Percentiles rank a stretch among this genome's conserved stretches.
Evolutionary conservation across 2,329 filamentous ascomycete genomes (phyloP).

Genomic region (Claviceps cyperi): DNA sequence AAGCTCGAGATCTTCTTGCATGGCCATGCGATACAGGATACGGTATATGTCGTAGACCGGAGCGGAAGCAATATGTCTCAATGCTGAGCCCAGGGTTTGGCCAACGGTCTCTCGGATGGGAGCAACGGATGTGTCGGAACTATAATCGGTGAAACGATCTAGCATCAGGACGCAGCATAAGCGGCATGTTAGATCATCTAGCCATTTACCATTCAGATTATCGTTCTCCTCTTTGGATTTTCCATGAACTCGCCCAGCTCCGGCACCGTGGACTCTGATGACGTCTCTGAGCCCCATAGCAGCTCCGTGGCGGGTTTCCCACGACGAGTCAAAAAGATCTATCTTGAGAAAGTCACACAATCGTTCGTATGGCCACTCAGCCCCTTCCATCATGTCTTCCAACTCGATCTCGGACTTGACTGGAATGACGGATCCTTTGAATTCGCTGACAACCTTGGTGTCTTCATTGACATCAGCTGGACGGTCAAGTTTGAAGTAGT

Average conservation of each 20-base stretch:
- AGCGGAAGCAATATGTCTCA: conserved; percentile 65
- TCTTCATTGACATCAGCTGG: conserved; percentile 71
- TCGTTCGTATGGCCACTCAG: conserved; percentile 87
- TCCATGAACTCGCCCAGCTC: conserved; percentile 63
- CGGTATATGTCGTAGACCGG: conserved; percentile 77
- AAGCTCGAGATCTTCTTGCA: conserved; percentile 69
- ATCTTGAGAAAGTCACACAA: conserved; percentile 88
- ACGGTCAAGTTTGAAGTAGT: conserved; percentile 86
- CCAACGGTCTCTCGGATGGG: conserved; percentile 92
- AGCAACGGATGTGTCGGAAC: conserved; percentile 91
- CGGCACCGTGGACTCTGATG: conserved; percentile 76
- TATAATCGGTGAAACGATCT: conserved; percentile 94
- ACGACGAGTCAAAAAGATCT: conserved; percentile 82
- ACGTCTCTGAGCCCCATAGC: conserved; percentile 91
- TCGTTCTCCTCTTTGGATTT: conserved; percentile 66
- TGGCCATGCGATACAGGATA: conserved; percentile 77
- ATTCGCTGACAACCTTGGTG: conserved; percentile 83
- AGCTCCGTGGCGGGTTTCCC: conserved; percentile 93
- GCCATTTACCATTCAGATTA: conserved; percentile 64
- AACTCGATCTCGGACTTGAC: conserved; percentile 78
- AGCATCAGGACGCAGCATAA: conserved; percentile 94
- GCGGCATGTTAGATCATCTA: conserved; percentile 89
- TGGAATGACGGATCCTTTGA: conserved; percentile 68
- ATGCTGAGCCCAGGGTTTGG: conserved; percentile 77
- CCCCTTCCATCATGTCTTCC: conserved; percentile 61